These are phyloP conservation scores for Cercospora brassicicola DNA, from an alignment of 2,329 filamentous ascomycete species.

Conservation along the genomic window DNA sequence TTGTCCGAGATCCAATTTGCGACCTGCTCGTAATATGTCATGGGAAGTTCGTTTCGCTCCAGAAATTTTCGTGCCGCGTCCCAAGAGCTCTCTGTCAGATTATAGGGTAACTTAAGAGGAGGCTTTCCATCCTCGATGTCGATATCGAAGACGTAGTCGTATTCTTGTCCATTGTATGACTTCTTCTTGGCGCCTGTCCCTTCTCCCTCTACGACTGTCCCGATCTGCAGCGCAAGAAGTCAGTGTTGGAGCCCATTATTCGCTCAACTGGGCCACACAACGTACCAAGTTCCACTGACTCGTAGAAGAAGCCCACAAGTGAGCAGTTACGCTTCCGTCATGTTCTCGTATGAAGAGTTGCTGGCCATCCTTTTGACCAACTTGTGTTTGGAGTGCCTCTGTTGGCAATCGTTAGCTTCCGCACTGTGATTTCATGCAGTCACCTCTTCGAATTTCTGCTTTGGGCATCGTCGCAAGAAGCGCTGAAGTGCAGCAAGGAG, in stretches of 20 bases:
- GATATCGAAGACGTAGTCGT: constrained; percentile 95
- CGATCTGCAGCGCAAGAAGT: constrained; percentile 58
- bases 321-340: constrained; percentile 79
- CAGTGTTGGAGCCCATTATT: background rate
- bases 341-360: constrained; percentile 85
- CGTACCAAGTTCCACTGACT: constrained; percentile 39
- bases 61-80: constrained; percentile 90
- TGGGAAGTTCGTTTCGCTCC: constrained; percentile 80
- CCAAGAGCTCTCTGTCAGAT: constrained; percentile 88
- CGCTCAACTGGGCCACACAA: background rate
- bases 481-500: constrained; percentile 1
- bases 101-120: constrained; percentile 89
- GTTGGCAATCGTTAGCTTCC: background rate
- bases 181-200: constrained; percentile 73
- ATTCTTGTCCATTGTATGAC: constrained; percentile 78
- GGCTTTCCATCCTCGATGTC: constrained; percentile 95
- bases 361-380: constrained; percentile 93
- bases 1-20: constrained; percentile 90
- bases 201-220: constrained; percentile 87
- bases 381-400: constrained; percentile 77
- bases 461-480: background rate
- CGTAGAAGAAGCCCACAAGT: constrained; percentile 71
- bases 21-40: constrained; percentile 85
- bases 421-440: background rate
- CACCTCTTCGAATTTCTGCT: background rate